Base-by-base conservation (phyloP, 2,329 filamentous ascomycete genomes). In the Cyclaneusma minus region DNA sequence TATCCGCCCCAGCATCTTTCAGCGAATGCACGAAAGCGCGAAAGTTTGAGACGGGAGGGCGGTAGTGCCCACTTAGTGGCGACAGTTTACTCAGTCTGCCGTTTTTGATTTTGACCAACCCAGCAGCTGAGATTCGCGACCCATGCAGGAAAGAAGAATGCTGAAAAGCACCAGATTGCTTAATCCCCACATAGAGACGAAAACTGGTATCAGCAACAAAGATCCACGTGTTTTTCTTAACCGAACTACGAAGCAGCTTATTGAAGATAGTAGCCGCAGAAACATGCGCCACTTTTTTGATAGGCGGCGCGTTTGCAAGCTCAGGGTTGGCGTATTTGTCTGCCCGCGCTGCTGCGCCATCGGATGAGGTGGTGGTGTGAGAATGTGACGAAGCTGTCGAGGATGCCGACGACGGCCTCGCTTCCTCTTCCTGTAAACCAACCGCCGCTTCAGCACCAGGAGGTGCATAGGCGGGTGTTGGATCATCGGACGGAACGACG, bases 161-260 rank as follows among this genome's bases (percentile, higher is more conserved):
- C 42, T 93, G 85, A 43, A 94, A 94, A 4, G 79, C 72, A 7
- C 85, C 85, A 4, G 73, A 77, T 47, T 80, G 71, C 44, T 94
- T 93, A 56, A 93, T 89, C 24, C 84, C 84, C 17, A 93, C 71
- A 47, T 92, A 93, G 0, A 93, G 59, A 1, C 80, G 70, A 48
- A 85, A 89, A 1, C 68, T 76, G 1, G 81, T 87, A 50, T 93
- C 84, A 13, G 79, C 77, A 6, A 85, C 84, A 42, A 92, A 94
- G 36, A 93, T 91, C 85, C 85, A 93, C 4, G 80, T 89, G 43
- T 87, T 85, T 35, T 83, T 83, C 49, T 74, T 79, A 20, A 84
- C 78, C 0, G 78, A 74, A 36, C 81, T 77, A 33, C 80, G 69
- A 10, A 89, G 60, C 5, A 92, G 59, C 35, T 79, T 77, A 48